These are phyloP conservation scores for Melanogaster broomeanus DNA, from an alignment of 768 basidiomycete species.

Conservation along the genomic window DNA sequence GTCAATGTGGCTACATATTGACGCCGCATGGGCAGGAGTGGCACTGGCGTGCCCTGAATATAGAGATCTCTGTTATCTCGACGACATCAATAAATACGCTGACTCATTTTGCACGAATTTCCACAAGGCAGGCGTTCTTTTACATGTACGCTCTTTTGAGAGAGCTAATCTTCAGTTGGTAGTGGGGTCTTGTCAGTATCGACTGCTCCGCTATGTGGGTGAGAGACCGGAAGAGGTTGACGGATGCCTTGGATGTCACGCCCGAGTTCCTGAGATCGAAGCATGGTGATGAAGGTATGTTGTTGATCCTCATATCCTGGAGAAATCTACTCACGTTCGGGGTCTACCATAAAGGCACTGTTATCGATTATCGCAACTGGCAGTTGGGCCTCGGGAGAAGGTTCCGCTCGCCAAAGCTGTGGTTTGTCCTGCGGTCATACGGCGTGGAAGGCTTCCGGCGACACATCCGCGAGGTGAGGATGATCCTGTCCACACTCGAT, in stretches of 20 bases:
- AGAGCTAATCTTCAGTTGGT: neutral
- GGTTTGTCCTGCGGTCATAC: slow-evolving; percentile 88
- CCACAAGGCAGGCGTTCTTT: slow-evolving; percentile 65
- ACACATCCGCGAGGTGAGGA: slow-evolving; percentile 55
- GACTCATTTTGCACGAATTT: slow-evolving; percentile 89
- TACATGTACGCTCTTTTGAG: neutral
- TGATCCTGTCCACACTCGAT: neutral
- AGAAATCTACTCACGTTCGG: neutral
- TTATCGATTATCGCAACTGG: slow-evolving; percentile 90
- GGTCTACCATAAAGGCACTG: slow-evolving; percentile 50
- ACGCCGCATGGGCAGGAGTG: slow-evolving; percentile 91
- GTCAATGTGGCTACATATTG: slow-evolving; percentile 82
- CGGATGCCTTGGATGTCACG: slow-evolving; percentile 82
- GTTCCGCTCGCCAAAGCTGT: slow-evolving; percentile 88
- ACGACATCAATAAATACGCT: slow-evolving; percentile 73
- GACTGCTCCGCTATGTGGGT: slow-evolving; percentile 84
- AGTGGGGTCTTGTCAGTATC: slow-evolving; percentile 95
- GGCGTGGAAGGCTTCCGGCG: slow-evolving; percentile 78
- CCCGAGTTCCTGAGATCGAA: slow-evolving; percentile 81
- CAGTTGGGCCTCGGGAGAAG: slow-evolving; percentile 81
- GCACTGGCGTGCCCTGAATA: slow-evolving; percentile 80
- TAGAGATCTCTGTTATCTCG: slow-evolving; percentile 58
- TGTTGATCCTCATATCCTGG: slow-evolving; percentile 2
- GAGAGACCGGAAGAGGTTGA: slow-evolving; percentile 70
- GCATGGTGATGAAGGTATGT: slow-evolving; percentile 76